These are phyloP conservation scores for Bipolaris bicolor DNA, from an alignment of 2,329 filamentous ascomycete genomes.

Conservation along the genomic window DNA sequence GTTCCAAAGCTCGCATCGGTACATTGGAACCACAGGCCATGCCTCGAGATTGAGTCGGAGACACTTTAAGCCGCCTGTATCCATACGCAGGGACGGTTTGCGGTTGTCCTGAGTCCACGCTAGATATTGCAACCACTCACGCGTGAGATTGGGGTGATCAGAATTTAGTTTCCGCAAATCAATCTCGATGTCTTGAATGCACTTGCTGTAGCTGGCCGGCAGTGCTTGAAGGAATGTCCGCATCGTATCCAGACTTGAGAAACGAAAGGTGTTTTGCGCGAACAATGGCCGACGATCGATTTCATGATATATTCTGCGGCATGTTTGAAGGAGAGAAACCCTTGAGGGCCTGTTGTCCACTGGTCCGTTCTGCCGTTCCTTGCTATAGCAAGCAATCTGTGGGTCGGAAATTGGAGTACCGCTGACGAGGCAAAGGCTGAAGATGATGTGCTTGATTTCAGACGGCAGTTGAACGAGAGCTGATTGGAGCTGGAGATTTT, in stretches of 20 bases:
- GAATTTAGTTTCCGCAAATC: conserved; percentile 42
- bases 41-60: conserved; percentile 45
- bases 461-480: conserved; percentile 40
- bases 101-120: conserved; percentile 26
- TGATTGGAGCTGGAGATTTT: conserved; percentile 40
- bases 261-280: conserved; percentile 46
- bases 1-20: conserved; percentile 41
- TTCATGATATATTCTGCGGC: conserved; percentile 45
- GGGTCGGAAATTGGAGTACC: conserved; percentile 36
- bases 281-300: conserved; percentile 40
- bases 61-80: conserved; percentile 41
- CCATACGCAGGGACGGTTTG: conserved; percentile 31
- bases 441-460: conserved; percentile 47
- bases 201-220: conserved; percentile 23
- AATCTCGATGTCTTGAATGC: conserved; percentile 46
- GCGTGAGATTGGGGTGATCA: conserved; percentile 29
- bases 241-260: conserved; percentile 41
- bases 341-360: conserved; percentile 17
- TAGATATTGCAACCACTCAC: conserved; percentile 49
- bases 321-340: conserved; percentile 45
- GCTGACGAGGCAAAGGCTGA: conserved; percentile 33
- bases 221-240: conserved; percentile 39
- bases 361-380: background rate
- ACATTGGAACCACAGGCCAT: conserved; percentile 42
- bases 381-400: conserved; percentile 5